Conservation (phyloP, 1,284 basidiomycete species). For the Melampsora americana region DNA sequence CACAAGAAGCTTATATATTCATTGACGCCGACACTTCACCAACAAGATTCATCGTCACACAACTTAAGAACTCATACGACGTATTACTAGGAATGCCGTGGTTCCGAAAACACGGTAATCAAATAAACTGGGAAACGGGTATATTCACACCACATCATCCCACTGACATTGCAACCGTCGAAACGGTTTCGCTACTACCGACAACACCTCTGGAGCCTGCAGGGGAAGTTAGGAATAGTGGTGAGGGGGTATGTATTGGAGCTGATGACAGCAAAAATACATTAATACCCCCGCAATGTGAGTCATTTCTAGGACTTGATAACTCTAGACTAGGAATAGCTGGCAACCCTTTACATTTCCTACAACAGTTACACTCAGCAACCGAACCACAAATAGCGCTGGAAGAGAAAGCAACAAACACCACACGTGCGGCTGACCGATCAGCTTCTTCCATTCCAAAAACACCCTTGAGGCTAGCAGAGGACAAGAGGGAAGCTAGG, state of each 20-base stretch:
- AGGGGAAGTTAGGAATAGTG: not conserved
- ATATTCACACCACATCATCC: not conserved
- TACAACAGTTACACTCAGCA: too few species aligned
- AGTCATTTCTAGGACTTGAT: too few species aligned
- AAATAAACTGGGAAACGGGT: not conserved
- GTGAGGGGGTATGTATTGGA: slow-evolving; percentile 10
- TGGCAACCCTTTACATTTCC: not conserved
- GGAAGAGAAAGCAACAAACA: too few species aligned
- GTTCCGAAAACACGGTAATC: not conserved
- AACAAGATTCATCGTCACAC: slow-evolving; percentile 7
- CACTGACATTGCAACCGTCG: not conserved
- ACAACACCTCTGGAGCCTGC: not conserved
- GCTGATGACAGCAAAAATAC: too few species aligned
- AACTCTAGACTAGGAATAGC: not conserved
- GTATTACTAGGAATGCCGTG: slow-evolving; percentile 5
- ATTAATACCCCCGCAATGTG: too few species aligned
- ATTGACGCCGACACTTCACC: not conserved
- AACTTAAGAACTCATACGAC: slow-evolving; percentile 1
- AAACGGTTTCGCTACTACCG: not conserved
- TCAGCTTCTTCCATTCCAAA: too few species aligned
- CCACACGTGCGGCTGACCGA: too few species aligned
- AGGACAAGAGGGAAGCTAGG: too few species aligned
- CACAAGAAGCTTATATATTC: not conserved
- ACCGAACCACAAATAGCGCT: not conserved
- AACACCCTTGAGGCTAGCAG: too few species aligned